These are phyloP conservation scores for peach (Prunus persica) DNA, from an alignment of 306 rosid species.

Conservation along the genomic window Prunus_persica_NCBIv2 NC_034010.1:29089001-29089500, in stretches of 20 bases:
- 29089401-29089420: not conserved
- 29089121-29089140: conserved; percentile 36
- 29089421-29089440: not conserved
- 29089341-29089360: not conserved
- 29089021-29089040: conserved; percentile 75
- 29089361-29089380: not conserved
- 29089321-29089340: not conserved
- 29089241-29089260: not conserved
- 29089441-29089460: not conserved
- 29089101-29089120: conserved; percentile 50
- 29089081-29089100: conserved; percentile 83
- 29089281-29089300: not conserved
- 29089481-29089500: conserved; percentile 10
- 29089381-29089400: not conserved
- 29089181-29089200: conserved; percentile 22
- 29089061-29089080: conserved; percentile 85
- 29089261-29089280: not conserved
- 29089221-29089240: not conserved
- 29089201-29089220: not conserved
- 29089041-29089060: conserved; percentile 89
- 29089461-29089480: conserved; percentile 1
- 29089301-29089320: not conserved
- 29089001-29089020: conserved; percentile 83
- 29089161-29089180: conserved; percentile 41
- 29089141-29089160: conserved; percentile 31